Evolutionary conservation across 2,329 filamentous ascomycete species (phyloP), one percentile per base, ranked within the genome.

Genomic region (Colletotrichum sp.): DNA sequence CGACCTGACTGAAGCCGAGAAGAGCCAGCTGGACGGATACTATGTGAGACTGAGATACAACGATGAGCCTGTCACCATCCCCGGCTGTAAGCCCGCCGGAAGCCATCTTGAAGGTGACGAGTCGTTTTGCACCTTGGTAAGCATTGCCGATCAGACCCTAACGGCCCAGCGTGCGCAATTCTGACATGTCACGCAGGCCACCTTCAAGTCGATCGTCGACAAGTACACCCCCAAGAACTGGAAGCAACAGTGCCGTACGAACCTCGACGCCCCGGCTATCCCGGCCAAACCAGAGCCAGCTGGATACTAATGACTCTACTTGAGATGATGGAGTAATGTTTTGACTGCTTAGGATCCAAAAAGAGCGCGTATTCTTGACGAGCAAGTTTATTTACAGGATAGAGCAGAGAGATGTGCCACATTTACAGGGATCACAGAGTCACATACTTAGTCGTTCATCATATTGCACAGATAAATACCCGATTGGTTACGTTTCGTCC

Each of bases 1-100:
- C 2, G 86, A 90, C 15, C 85, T 97, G 69, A 87, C 86, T 0
- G 83, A 87, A 1, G 80, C 83, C 2, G 91, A 96, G 78, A 90
- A 88, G 77, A 29, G 7, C 47, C 68, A 75, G 67, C 62, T 97
- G 13, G 87, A 93, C 31, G 93, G 91, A 3, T 95, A 97, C 86
- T 99, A 94, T 83, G 96, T 99, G 16, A 92, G 97, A 21, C 83
- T 99, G 72, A 90, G 96, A 65, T 99, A 98, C 84, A 99, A 99
- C 79, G 97, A 98, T 82, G 88, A 89, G 67, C 90, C 95, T 5
- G 91, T 98, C 80, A 91, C 89, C 16, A 88, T 99, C 21, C 96
- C 96, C 0, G 96, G 95, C 4, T 99, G 97, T 83, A 91, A 89
- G 77, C 84, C 88, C 12, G 83, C 87, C 0, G 95, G 95, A 8